phyloP scores from a whole-genome alignment of 805 yeast species.

The Myxozyma mucilagina region DNA sequence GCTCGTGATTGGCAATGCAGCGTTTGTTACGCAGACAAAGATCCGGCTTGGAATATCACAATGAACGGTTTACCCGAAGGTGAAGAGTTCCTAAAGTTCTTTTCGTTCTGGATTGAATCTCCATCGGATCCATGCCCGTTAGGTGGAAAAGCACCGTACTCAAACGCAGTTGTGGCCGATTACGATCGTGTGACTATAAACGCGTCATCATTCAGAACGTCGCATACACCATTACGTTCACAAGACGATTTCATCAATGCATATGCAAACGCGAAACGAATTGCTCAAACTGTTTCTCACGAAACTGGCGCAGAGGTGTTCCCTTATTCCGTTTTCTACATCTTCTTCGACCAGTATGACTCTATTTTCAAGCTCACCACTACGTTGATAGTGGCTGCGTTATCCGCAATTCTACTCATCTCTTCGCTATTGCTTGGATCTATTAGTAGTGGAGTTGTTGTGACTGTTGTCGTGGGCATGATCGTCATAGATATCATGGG shows the following conservation, averaged over 20 bases:
- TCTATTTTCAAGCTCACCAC: conserved; percentile 63
- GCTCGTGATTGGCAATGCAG: conserved; percentile 50
- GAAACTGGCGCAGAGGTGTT: conserved; percentile 57
- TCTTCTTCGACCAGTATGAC: conserved; percentile 86
- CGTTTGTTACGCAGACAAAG: conserved; percentile 63
- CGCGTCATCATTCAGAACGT: conserved; percentile 73
- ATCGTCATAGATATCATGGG: conserved; percentile 77
- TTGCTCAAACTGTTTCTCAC: conserved; percentile 52
- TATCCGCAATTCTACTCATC: conserved; percentile 52
- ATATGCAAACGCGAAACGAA: conserved; percentile 66
- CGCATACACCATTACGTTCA: conserved; percentile 76
- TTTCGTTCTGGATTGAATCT: conserved; percentile 77
- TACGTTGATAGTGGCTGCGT: conserved; percentile 54
- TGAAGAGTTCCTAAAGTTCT: conserved; percentile 67
- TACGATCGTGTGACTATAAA: conserved; percentile 45
- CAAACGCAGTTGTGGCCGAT: conserved; percentile 54
- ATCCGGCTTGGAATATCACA: conserved; percentile 62
- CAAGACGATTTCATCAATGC: conserved; percentile 84
- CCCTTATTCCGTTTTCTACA: conserved; percentile 91
- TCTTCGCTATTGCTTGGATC: conserved; percentile 68
- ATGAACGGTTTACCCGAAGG: conserved; percentile 85
- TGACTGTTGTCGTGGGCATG: conserved; percentile 60
- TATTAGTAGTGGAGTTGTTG: conserved; percentile 54
- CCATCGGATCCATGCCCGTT: conserved; percentile 91
- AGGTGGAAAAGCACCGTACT: conserved; percentile 93